These are phyloP conservation scores for Clavispora phyllophila DNA, from an alignment of 805 yeast genomes.

Conservation along the genomic window DNA sequence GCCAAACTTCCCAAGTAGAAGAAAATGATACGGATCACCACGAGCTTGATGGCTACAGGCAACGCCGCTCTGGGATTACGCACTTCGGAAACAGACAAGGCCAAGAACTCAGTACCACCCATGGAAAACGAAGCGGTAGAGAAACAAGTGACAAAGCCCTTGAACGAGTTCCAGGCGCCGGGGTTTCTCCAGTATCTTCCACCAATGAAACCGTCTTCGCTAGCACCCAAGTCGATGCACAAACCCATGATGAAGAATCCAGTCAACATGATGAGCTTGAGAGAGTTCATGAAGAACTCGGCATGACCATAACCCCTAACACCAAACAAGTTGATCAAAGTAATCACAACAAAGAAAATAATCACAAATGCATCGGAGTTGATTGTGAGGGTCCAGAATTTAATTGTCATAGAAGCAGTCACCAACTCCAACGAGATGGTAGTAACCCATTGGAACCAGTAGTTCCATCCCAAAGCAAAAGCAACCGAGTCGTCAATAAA, in stretches of 20 bases:
- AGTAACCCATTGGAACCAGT: conserved; percentile 26
- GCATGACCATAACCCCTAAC: conserved; percentile 45
- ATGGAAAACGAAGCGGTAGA: conserved; percentile 38
- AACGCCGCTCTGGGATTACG: conserved; percentile 35
- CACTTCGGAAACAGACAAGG: conserved; percentile 36
- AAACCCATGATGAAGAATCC: conserved; percentile 41
- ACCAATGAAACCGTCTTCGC: conserved; percentile 30
- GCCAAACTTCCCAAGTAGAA: conserved; percentile 37
- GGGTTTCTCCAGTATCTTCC: conserved; percentile 40
- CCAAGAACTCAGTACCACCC: conserved; percentile 39
- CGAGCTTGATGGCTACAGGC: conserved; percentile 38
- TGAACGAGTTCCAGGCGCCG: conserved; percentile 33
- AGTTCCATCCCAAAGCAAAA: conserved; percentile 37
- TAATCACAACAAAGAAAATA: conserved; percentile 44
- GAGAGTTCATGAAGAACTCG: conserved; percentile 35
- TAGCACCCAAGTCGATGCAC: conserved; percentile 33
- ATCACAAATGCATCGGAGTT: conserved; percentile 56
- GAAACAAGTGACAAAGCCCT: conserved; percentile 36
- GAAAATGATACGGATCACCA: conserved; percentile 33
- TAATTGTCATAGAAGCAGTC: conserved; percentile 42
- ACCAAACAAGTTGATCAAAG: conserved; percentile 42
- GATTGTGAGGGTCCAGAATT: conserved; percentile 49
- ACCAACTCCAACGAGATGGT: conserved; percentile 18
- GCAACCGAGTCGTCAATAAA: conserved; percentile 34
- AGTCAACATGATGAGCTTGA: conserved; percentile 31